Percentiles rank a stretch among this genome's conserved stretches.
Conservation (phyloP, 331 rosid species). For the Quercus lobata region DNA sequence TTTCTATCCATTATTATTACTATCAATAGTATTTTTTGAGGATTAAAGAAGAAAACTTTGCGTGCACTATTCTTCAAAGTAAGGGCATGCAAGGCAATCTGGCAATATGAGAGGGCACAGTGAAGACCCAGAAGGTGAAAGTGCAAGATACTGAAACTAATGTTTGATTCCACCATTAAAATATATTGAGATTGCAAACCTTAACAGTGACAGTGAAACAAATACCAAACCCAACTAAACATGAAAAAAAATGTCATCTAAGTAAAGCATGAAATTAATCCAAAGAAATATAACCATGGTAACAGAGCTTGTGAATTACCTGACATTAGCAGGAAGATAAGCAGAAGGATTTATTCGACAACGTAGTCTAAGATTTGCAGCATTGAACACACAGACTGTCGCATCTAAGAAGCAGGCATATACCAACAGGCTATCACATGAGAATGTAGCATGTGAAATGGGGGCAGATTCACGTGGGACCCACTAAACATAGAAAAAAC, state of each 20-base stretch:
- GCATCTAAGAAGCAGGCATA: slow-evolving; percentile 85
- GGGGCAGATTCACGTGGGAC: slow-evolving; percentile 72
- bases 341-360: slow-evolving; percentile 76
- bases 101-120: background rate
- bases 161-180: background rate
- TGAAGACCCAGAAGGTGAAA: background rate
- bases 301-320: slow-evolving; percentile 33
- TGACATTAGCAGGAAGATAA: slow-evolving; percentile 69
- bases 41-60: no score
- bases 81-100: background rate
- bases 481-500: slow-evolving; percentile 44
- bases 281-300: background rate
- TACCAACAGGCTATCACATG: slow-evolving; percentile 85
- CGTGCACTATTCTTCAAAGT: no score
- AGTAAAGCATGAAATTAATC: background rate
- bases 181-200: background rate
- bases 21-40: no score
- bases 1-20: no score
- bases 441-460: slow-evolving; percentile 87
- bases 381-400: slow-evolving; percentile 63
- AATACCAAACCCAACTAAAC: background rate
- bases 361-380: slow-evolving; percentile 68
- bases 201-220: background rate
- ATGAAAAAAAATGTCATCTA: background rate
- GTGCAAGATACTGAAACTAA: background rate